These are phyloP conservation scores for Saturnispora sekii DNA, from an alignment of 805 yeast genomes.

Conservation along the genomic window DNA sequence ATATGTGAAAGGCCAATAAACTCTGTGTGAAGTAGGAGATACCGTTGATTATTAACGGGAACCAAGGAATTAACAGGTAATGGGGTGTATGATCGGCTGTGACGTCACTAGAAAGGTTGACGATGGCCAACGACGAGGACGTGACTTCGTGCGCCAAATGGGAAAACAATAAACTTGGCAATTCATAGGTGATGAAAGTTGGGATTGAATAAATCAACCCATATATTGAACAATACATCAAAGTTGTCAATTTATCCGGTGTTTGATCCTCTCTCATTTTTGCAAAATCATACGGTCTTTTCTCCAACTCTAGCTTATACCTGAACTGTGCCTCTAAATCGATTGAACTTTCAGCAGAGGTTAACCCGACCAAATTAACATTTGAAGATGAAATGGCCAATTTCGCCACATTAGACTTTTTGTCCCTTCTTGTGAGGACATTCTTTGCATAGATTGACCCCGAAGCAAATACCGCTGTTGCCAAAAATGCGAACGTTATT, in stretches of 20 bases:
- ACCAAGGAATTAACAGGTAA: conserved; percentile 31
- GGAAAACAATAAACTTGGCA: conserved; percentile 22
- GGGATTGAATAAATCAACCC: conserved; percentile 68
- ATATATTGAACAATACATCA: conserved; percentile 65
- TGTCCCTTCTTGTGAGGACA: conserved; percentile 24
- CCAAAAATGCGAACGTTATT: conserved; percentile 52
- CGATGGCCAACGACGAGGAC: background rate
- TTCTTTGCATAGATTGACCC: conserved; percentile 84
- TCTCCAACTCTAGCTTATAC: background rate
- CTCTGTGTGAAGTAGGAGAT: conserved; percentile 73
- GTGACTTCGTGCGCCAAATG: conserved; percentile 9
- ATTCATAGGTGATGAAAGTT: conserved; percentile 61
- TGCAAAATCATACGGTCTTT: background rate
- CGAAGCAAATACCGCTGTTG: conserved; percentile 69
- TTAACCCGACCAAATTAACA: background rate
- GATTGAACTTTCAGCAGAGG: conserved; percentile 1
- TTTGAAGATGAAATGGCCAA: conserved; percentile 7
- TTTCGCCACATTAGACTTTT: conserved; percentile 4
- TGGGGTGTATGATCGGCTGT: conserved; percentile 16
- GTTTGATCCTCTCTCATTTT: no score
- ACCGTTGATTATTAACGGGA: conserved; percentile 53
- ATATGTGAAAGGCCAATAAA: conserved; percentile 66
- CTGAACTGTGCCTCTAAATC: conserved; percentile 10
- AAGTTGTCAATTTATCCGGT: conserved; percentile 73
- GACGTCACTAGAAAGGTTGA: background rate